Conservation (phyloP, 345 rosid species). For the Xanthoceras sorbifolium region DNA sequence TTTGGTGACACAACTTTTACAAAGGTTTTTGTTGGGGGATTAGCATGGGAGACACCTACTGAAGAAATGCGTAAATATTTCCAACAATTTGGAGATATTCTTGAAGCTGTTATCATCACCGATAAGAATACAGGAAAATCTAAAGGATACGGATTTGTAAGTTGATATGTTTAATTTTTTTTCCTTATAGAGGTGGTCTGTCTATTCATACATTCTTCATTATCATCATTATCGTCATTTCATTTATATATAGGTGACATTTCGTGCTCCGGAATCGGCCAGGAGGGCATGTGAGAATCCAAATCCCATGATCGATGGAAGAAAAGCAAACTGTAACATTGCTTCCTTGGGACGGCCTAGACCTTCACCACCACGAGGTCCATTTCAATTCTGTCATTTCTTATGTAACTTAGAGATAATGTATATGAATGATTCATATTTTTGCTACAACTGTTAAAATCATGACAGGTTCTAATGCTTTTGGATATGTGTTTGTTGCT, state of each 20-base stretch:
- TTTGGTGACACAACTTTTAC: slow-evolving; percentile 91
- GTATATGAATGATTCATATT: neutral
- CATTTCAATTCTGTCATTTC: neutral
- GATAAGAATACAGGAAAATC: slow-evolving; percentile 88
- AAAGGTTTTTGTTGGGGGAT: slow-evolving; percentile 89
- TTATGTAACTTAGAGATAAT: too few relatives aligned
- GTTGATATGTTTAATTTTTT: slow-evolving; percentile 15
- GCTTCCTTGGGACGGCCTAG: slow-evolving; percentile 89
- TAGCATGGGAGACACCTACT: slow-evolving; percentile 96
- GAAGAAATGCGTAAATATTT: slow-evolving; percentile 83
- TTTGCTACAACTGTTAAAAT: neutral
- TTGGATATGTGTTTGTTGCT: slow-evolving; percentile 6
- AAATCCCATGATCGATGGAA: slow-evolving; percentile 83
- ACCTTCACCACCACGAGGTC: slow-evolving; percentile 84
- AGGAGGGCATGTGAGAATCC: slow-evolving; percentile 76
- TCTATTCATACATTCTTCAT: neutral
- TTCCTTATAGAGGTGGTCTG: neutral
- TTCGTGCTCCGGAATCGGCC: slow-evolving; percentile 88
- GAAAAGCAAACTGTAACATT: slow-evolving; percentile 91
- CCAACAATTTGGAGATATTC: slow-evolving; percentile 91
- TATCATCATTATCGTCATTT: neutral
- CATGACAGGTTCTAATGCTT: neutral
- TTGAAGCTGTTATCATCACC: slow-evolving; percentile 87
- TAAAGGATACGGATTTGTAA: slow-evolving; percentile 95
- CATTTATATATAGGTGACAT: slow-evolving; percentile 58